Evolutionary conservation across 441 rosid species (phyloP).

Genomic region (Croton setiger): DNA sequence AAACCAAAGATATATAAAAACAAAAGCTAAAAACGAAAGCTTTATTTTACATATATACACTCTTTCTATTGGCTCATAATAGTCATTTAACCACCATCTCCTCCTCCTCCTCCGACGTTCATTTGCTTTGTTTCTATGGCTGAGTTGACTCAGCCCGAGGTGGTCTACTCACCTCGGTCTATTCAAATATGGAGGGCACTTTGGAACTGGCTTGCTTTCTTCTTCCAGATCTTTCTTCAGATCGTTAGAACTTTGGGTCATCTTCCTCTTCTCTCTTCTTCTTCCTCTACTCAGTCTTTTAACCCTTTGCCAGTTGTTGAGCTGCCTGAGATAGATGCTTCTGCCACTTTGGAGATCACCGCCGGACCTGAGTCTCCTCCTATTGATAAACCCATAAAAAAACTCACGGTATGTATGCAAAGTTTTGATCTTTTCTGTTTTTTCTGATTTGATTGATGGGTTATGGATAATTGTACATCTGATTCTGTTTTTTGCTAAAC

Average conservation of each 20-base stretch:
- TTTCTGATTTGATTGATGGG: neutral
- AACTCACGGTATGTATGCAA: conserved; percentile 50
- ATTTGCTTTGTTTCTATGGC: conserved; percentile 37
- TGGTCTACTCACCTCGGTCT: conserved; percentile 55
- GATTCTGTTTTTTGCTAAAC: too few species aligned
- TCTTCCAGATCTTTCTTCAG: conserved; percentile 75
- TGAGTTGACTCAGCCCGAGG: conserved; percentile 88
- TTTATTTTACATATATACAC: neutral
- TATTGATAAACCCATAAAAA: conserved; percentile 27
- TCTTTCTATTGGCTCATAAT: neutral
- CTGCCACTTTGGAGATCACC: conserved; percentile 45
- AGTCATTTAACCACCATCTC: conserved; percentile 1
- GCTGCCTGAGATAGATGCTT: conserved; percentile 31
- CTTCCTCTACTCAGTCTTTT: conserved; percentile 53
- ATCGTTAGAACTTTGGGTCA: conserved; percentile 67
- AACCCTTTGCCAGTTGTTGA: conserved; percentile 71
- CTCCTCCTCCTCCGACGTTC: neutral
- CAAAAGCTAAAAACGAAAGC: neutral
- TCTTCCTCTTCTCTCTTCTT: conserved; percentile 55
- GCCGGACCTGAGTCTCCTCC: conserved; percentile 20
- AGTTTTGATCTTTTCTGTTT: neutral
- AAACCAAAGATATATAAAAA: neutral
- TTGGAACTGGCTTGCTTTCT: conserved; percentile 69
- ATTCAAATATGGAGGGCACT: conserved; percentile 62
- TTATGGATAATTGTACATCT: neutral